Conservation (phyloP, 1,284 basidiomycete genomes). For the Chiua sp. region DNA sequence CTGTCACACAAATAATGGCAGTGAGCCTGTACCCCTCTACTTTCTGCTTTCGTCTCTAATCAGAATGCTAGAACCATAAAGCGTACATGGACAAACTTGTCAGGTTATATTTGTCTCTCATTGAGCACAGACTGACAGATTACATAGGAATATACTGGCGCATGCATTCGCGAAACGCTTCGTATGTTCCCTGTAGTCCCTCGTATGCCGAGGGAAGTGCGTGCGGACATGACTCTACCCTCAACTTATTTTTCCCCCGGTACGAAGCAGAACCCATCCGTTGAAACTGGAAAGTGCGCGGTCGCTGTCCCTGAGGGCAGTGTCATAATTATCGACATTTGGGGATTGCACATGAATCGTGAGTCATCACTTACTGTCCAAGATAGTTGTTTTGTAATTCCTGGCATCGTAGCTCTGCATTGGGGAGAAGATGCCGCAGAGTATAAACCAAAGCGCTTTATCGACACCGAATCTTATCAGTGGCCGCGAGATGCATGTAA, state of each 20-base stretch:
- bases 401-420: too few species aligned
- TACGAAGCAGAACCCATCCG: constrained; percentile 28
- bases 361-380: constrained; percentile 16
- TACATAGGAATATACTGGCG: constrained; percentile 45
- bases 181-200: constrained; percentile 45
- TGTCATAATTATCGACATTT: constrained; percentile 44
- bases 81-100: constrained; percentile 42
- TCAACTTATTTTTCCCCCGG: constrained; percentile 38
- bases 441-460: too few species aligned
- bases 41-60: background rate
- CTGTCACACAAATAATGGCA: constrained; percentile 22
- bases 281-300: constrained; percentile 36
- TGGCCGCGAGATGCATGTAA: background rate
- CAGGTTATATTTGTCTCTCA: background rate
- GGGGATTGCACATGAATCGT: constrained; percentile 44
- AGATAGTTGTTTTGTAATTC: background rate
- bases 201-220: constrained; percentile 47
- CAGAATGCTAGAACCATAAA: constrained; percentile 39
- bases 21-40: constrained; percentile 10
- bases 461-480: too few species aligned
- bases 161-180: constrained; percentile 50
- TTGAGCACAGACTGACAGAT: background rate
- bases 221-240: constrained; percentile 39
- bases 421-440: too few species aligned
- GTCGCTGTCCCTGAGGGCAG: constrained; percentile 47